These are phyloP conservation scores for Przewalskia tangutica DNA, from an alignment of 257 asterid genomes.

Conservation along the genomic window DNA sequence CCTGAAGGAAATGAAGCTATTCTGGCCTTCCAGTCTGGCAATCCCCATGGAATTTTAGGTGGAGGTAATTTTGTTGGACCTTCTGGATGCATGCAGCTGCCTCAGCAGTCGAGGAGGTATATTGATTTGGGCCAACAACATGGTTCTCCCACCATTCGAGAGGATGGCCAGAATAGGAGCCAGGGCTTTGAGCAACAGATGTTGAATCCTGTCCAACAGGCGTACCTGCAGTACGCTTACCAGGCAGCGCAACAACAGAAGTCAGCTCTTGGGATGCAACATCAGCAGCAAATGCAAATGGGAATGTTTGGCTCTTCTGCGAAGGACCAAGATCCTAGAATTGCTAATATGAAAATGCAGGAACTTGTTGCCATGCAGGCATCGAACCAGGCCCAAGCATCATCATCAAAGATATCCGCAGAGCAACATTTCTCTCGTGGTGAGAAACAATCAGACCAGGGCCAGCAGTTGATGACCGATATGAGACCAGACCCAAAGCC, in stretches of 20 bases:
- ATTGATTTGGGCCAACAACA: conserved; percentile 71
- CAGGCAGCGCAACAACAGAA: conserved; percentile 83
- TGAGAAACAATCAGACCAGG: conserved; percentile 52
- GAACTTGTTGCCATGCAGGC: conserved; percentile 54
- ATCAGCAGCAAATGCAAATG: conserved; percentile 72
- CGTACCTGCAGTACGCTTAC: conserved; percentile 68
- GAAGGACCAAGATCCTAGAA: conserved; percentile 67
- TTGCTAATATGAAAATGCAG: conserved; percentile 59
- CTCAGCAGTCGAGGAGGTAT: conserved; percentile 72
- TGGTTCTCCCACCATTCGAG: conserved; percentile 50
- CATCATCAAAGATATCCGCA: conserved; percentile 59
- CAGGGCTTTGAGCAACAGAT: conserved; percentile 76
- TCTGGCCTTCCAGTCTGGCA: conserved; percentile 72
- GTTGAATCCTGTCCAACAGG: conserved; percentile 72
- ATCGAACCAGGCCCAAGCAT: conserved; percentile 53
- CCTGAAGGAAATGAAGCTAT: conserved; percentile 75
- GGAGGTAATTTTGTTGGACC: conserved; percentile 52
- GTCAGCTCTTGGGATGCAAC: conserved; percentile 53
- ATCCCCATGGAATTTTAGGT: conserved; percentile 53
- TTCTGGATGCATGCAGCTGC: conserved; percentile 59
- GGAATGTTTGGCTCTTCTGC: conserved; percentile 55
- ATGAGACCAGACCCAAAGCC: conserved; percentile 50
- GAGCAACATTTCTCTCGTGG: conserved; percentile 37
- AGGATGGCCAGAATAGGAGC: conserved; percentile 61
- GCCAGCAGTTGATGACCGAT: conserved; percentile 42